phyloP scores from a whole-genome alignment of 164 flowering plant genomes.

The Saururus chinensis region DNA sequence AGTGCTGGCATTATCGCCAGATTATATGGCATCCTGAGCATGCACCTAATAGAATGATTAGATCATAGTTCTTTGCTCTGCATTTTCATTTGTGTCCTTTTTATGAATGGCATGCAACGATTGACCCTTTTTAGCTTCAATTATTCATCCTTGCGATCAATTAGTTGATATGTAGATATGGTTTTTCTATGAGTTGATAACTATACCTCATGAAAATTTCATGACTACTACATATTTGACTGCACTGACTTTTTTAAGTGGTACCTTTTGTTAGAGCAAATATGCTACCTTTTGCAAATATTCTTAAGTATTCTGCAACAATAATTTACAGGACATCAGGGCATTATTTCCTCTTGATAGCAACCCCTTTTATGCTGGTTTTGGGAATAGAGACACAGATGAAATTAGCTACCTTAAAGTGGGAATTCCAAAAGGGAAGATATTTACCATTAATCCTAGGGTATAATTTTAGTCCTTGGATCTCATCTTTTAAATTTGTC shows the following conservation, averaged over 20 bases:
- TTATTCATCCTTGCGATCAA: too few relatives aligned
- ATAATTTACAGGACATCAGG: conserved; percentile 56
- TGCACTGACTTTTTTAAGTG: too few relatives aligned
- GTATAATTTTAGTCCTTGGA: conserved; percentile 21
- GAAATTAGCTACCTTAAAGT: conserved; percentile 93
- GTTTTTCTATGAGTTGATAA: too few relatives aligned
- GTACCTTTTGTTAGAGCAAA: too few relatives aligned
- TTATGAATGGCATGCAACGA: neutral
- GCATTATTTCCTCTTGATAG: conserved; percentile 76
- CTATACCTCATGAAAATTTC: too few relatives aligned
- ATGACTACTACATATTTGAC: too few relatives aligned
- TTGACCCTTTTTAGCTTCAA: too few relatives aligned
- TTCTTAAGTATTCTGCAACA: neutral
- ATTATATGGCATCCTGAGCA: too few relatives aligned
- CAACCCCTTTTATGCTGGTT: conserved; percentile 97
- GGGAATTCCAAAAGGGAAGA: conserved; percentile 90
- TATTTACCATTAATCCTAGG: conserved; percentile 93
- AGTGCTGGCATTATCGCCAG: neutral
- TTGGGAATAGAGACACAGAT: conserved; percentile 95
- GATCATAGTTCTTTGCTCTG: neutral
- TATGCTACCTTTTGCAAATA: too few relatives aligned
- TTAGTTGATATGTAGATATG: too few relatives aligned
- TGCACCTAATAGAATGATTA: too few relatives aligned
- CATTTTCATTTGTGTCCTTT: too few relatives aligned
- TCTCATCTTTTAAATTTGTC: neutral